Evolutionary conservation across 306 rosid species (phyloP), one percentile per base, ranked within the genome.

Genomic region (Argentina anserina): DNA sequence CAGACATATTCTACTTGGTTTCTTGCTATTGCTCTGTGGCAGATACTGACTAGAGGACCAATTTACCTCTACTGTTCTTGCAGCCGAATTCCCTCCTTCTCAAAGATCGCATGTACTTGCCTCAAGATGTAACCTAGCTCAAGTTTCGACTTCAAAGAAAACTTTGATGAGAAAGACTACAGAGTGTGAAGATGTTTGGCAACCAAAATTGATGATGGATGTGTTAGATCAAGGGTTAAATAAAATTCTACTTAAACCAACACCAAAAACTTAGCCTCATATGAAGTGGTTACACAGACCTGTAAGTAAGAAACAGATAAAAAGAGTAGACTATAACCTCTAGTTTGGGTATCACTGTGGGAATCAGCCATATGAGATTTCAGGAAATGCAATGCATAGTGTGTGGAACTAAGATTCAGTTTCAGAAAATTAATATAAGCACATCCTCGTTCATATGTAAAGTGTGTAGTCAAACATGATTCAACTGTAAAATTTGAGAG

Each of bases 121-220:
- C 7, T 14, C 23, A 52, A 39, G 39, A 55, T 12, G 25, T 18
- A n/a, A 71, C 10, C 40, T 9, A 21, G 68, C 63, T 20, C 18
- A 71, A 23, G 23, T 23, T 71, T 21, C 31, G 39, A 40, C 40
- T 64, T 77, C 45, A 71, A 13, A 45, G 39, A 43, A 41, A 31
- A 43, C 37, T 70, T 70, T 72, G 33, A 71, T 52, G 21, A 39
- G 52, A 17, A 53, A 70, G 37, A 42, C 11, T 7, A 47, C 4
- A 31, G 42, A 21, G 47, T 3, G 25, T 58, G 75, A 53, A 70
- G 34, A 26, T 49, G 6, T n/a, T 20, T 21, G 62, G 46, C 43
- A 69, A 68, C 43, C 3, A 33, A 29, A 69, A 12, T 2, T n/a
- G 74, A 52, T 13, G 1, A 37, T 47, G 37, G 21, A 50, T n/a